These are phyloP conservation scores for Jaminaea rosea DNA, from an alignment of 1,284 basidiomycete species.

Conservation along the genomic window DNA sequence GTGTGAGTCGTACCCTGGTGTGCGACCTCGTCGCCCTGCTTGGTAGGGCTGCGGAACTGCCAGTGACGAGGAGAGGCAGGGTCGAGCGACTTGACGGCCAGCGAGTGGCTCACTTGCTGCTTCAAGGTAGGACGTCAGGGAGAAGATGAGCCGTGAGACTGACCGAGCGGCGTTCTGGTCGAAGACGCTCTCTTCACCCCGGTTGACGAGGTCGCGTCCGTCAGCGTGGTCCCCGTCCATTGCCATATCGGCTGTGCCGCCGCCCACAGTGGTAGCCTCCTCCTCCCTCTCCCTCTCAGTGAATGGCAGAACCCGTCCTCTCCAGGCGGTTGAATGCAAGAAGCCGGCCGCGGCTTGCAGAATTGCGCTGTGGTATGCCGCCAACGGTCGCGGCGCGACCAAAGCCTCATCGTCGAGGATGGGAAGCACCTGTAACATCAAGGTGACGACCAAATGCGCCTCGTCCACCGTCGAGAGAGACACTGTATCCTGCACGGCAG, in stretches of 20 bases:
- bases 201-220: background rate
- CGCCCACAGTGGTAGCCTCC: conserved; percentile 42
- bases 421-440: conserved; percentile 61
- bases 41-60: background rate
- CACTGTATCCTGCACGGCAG: conserved; percentile 59
- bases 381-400: conserved; percentile 51
- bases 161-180: conserved; percentile 18
- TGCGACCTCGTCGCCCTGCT: background rate
- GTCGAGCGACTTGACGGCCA: background rate
- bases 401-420: conserved; percentile 66
- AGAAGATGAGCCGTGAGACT: conserved; percentile 22
- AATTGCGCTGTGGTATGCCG: conserved; percentile 63
- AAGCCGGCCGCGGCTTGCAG: conserved; percentile 66
- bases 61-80: conserved; percentile 7
- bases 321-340: conserved; percentile 60
- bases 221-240: conserved; percentile 10
- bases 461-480: conserved; percentile 62
- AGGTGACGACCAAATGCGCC: conserved; percentile 63
- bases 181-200: conserved; percentile 20
- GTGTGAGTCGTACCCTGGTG: background rate
- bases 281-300: conserved; percentile 62
- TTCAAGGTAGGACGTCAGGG: conserved; percentile 35
- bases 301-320: conserved; percentile 57
- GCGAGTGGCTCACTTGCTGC: conserved; percentile 25
- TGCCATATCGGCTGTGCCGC: conserved; percentile 1